A percentile compares a stretch with the other conserved stretches of the same genome.
Evolutionary conservation across 2,329 filamentous ascomycete species (phyloP).

Genomic region (Pseudocercospora ulei): DNA sequence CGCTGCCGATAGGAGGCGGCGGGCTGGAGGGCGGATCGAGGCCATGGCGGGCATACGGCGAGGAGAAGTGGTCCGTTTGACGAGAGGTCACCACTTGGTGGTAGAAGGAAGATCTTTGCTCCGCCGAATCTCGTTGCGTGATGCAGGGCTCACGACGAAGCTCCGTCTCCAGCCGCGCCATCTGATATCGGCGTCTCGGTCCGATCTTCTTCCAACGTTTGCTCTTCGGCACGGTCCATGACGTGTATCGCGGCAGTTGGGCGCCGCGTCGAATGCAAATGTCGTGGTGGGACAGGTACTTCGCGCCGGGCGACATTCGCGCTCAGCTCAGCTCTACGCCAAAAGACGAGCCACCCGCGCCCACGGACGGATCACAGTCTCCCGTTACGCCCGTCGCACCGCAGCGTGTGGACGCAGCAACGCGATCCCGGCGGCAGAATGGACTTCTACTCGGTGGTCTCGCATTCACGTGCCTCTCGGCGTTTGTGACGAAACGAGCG

Average conservation of each 20-base stretch:
- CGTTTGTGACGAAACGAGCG: conserved; percentile 54
- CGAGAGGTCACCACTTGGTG: neutral
- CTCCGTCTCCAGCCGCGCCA: conserved; percentile 3
- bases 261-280: conserved; percentile 28
- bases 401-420: conserved; percentile 25
- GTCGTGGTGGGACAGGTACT: conserved; percentile 32
- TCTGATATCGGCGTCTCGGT: conserved; percentile 5
- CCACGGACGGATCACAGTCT: conserved; percentile 2
- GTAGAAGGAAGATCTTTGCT: conserved; percentile 1
- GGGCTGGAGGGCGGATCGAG: conserved; percentile 16
- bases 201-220: conserved; percentile 2
- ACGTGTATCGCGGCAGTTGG: neutral
- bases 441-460: conserved; percentile 62
- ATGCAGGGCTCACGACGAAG: conserved; percentile 7
- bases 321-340: conserved; percentile 11
- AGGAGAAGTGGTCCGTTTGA: too few species aligned
- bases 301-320: conserved; percentile 32
- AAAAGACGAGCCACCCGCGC: conserved; percentile 5
- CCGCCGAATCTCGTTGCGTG: neutral
- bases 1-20: conserved; percentile 17
- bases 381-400: conserved; percentile 13
- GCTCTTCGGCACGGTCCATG: conserved; percentile 4
- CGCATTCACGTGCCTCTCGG: conserved; percentile 62
- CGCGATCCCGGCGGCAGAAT: conserved; percentile 29
- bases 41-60: conserved; percentile 14